These are phyloP conservation scores for Coemansia aciculifera DNA, from an alignment of 192 early-diverging fungal genomes.

Conservation along the genomic window DNA sequence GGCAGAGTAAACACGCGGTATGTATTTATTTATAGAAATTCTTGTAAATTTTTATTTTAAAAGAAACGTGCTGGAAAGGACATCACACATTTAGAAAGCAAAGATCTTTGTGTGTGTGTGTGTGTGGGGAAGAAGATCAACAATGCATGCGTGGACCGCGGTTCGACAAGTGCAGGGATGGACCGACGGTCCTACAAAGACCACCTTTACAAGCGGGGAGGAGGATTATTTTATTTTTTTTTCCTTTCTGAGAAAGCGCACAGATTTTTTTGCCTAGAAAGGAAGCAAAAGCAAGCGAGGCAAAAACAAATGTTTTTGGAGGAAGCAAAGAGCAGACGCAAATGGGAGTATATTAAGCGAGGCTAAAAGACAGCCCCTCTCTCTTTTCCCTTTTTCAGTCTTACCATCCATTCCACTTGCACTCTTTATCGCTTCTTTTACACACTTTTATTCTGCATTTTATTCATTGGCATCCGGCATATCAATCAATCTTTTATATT, in stretches of 20 bases:
- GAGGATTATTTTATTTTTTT: background rate
- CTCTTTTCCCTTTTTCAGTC: slow-evolving; percentile 15
- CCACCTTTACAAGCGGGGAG: background rate
- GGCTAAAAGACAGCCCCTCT: background rate
- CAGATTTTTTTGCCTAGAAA: background rate
- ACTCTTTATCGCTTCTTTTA: slow-evolving; percentile 8
- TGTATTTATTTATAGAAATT: slow-evolving; percentile 3
- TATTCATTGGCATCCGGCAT: slow-evolving; percentile 14
- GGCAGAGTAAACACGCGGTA: background rate
- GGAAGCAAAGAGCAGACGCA: background rate
- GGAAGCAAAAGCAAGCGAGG: background rate
- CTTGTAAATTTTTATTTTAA: background rate
- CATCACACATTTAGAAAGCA: background rate
- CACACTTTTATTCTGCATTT: slow-evolving; percentile 18
- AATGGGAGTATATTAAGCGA: slow-evolving; percentile 1
- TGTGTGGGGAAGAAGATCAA: background rate
- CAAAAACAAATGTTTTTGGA: background rate
- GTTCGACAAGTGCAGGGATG: background rate
- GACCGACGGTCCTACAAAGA: background rate
- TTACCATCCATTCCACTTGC: slow-evolving; percentile 1
- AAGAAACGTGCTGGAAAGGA: background rate
- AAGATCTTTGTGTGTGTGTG: background rate
- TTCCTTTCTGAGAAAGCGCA: slow-evolving; percentile 11
- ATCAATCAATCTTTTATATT: background rate
- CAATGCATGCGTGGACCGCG: slow-evolving; percentile 5